Base-by-base conservation (phyloP, 805 yeast species). In the Candida nonsorbophila region DNA sequence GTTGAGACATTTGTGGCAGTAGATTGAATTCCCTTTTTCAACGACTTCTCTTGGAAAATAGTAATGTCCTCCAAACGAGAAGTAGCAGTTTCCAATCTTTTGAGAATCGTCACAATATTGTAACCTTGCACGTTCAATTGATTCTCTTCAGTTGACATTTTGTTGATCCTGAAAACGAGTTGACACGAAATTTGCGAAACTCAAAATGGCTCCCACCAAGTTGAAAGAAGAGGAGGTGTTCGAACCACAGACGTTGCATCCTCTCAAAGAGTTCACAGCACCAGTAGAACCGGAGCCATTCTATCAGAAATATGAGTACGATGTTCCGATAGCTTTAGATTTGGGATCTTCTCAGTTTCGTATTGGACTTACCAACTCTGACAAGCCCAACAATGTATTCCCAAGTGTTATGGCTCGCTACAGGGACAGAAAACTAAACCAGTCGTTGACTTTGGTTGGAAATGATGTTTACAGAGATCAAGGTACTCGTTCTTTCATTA, bases 1-100 rank as follows among this genome's bases (percentile, higher is more conserved):
- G 34, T 26, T n/a, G 28, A 20, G 19, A 16, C 22, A 11, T 16
- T 27, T 34, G 30, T 33, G 24, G 30, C 45, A 38, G 25, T 14
- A 39, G 41, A n/a, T n/a, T n/a, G n/a, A n/a, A n/a, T n/a, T n/a
- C n/a, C n/a, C n/a, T n/a, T 11, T 11, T 15, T 24, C 12, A n/a
- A 20, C 6, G 72, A 66, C 21, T 74, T 76, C 44, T 79, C 84
- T 50, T 85, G 94, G 53, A 71, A 79, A 30, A 82, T 70, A 17
- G 94, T 84, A 25, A 87, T 77, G 53, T 87, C 96, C 49, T 87
- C 97, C 43, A 87, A 74, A 27, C 97, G 77, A 5, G 95, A 80
- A 7, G 97, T 85, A 20, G 96, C 96, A 10, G 94, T 90, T 55
- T 87, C 97, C 45, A 87, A 73, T 42, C 94, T 72, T 47, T 51